Base-by-base conservation (phyloP, 148 eudicot species). In the Rhododendron griersonianum region DNA sequence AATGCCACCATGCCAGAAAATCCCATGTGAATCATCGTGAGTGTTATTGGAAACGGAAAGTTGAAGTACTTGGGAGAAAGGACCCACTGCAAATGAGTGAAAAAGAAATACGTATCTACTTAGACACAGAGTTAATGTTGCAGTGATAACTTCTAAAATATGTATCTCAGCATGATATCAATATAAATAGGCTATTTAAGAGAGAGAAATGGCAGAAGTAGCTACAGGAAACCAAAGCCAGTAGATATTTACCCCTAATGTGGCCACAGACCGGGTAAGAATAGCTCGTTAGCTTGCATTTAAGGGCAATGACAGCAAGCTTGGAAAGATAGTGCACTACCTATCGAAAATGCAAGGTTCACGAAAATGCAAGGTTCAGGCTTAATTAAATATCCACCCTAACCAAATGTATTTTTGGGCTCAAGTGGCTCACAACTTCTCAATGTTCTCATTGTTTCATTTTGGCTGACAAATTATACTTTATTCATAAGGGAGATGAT, bases 21-120 rank as follows among this genome's bases (percentile, higher is more conserved):
- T 51, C 98, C 98, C 98, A 96, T 96, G 87, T 96, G 98, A 86
- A 96, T 93, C 98, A 96, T 96, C 23, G 98, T 96, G 41, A 96
- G 95, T 79, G 98, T 96, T 87, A 96, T 94, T 69, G 98, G 98
- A 19, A 96, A 91, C 25, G 98, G 96, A 84, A 96, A 96, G 85
- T 94, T 96, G 94, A 96, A 96, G 88, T 96, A 96, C 86, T 94
- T 96, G 76, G 96, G 98, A 81, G 98, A 96, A 84, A 96, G 98
- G 89, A 96, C 98, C 98, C 98, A 96, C 98, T 96, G 98, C 92
- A 89, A 84, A 85, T 11, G 77, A 76, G 48, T 39, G 78, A 78
- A 87, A 23, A 71, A 35, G 30, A 35, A 45, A 1, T 59, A 48
- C 1, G 41, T 9, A 69, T 35, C 1, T 50, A 65, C 19, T 81